Conservation (phyloP, 2,329 filamentous ascomycete species). For the Aphanocladium album region DNA sequence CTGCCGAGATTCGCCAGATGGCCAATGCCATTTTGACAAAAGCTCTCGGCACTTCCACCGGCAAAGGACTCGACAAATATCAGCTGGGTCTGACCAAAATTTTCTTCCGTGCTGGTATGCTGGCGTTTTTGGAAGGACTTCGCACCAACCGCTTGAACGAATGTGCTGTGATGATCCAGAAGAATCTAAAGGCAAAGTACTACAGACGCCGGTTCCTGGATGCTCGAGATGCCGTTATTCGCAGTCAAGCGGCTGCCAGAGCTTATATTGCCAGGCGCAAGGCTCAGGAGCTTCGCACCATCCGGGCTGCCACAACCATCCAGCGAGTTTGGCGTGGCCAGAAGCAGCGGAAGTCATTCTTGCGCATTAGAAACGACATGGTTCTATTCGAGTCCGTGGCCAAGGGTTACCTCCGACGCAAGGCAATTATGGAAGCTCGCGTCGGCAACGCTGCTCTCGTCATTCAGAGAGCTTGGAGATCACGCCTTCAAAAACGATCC, state of each 20-base stretch:
- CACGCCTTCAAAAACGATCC: constrained; percentile 67
- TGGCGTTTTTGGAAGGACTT: constrained; percentile 93
- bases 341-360: constrained; percentile 79
- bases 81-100: constrained; percentile 97
- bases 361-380: constrained; percentile 73
- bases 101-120: constrained; percentile 98
- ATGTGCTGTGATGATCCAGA: constrained; percentile 96
- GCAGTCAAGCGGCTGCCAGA: constrained; percentile 71
- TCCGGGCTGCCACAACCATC: constrained; percentile 88
- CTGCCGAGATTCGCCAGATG: constrained; percentile 88
- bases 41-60: constrained; percentile 73
- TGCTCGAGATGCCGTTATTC: constrained; percentile 73
- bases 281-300: constrained; percentile 73
- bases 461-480: constrained; percentile 88
- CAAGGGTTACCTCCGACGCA: constrained; percentile 87
- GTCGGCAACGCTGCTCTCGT: constrained; percentile 84
- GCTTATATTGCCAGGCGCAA: constrained; percentile 72
- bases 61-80: constrained; percentile 82
- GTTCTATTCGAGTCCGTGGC: constrained; percentile 83
- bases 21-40: constrained; percentile 86
- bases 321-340: constrained; percentile 92
- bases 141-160: constrained; percentile 86
- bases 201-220: constrained; percentile 89
- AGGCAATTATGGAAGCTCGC: constrained; percentile 88
- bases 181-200: constrained; percentile 94